A percentile compares a stretch with the other conserved stretches of the same genome.
Conservation (phyloP, 2,329 filamentous ascomycete genomes). For the Diaporthe destruens region DNA sequence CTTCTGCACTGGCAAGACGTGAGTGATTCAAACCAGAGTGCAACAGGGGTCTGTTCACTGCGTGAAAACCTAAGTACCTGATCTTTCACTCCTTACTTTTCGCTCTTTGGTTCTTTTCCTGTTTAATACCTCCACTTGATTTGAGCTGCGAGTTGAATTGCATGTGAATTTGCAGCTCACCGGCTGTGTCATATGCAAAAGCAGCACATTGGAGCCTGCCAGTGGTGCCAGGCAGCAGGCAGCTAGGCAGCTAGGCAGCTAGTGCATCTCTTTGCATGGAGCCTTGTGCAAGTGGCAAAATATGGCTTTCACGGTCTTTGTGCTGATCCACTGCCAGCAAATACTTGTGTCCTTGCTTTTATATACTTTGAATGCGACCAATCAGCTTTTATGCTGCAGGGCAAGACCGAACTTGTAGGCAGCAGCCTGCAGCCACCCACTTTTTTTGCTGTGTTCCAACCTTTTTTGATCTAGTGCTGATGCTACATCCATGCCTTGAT, state of each 20-base stretch:
- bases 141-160: background rate
- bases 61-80: background rate
- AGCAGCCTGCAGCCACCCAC: background rate
- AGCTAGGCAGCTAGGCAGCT: no score
- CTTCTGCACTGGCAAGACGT: background rate
- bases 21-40: no score
- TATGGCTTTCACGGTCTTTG: background rate
- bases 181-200: background rate
- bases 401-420: background rate
- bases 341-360: background rate
- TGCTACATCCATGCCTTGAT: background rate
- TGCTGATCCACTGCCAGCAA: background rate
- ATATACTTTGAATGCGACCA: background rate
- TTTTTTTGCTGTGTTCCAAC: slow-evolving; percentile 1
- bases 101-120: background rate
- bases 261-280: no score
- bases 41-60: no score
- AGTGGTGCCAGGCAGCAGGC: no score
- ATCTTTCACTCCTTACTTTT: background rate
- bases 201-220: background rate
- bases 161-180: background rate
- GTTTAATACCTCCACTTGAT: no score
- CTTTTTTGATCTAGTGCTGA: slow-evolving; percentile 20
- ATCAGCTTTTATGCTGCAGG: background rate
- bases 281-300: background rate